Base-by-base conservation (phyloP, 345 rosid genomes). In the Streptanthus diversifolius region DNA sequence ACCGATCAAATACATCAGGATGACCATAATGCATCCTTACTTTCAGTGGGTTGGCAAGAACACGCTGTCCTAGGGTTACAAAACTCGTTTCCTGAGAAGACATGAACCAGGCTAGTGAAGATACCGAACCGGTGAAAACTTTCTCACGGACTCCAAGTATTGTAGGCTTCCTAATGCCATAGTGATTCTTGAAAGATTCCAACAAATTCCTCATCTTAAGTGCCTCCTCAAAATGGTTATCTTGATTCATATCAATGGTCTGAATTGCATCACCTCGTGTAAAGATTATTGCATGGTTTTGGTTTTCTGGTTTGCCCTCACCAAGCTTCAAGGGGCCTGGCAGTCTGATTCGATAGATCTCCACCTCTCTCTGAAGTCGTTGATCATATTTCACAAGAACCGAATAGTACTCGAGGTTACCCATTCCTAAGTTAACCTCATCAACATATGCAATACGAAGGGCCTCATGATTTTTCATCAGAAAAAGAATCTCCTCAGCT, bases 211-310 rank as follows among this genome's bases (percentile, higher is more conserved):
- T 84, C 93, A 93, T 85, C 82, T 93, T 93, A 65, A 93, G 95
- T 3, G 98, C 96, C 88, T 93, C 98, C 79, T 93, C 98, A 63
- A 93, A 93, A 83, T 93, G 90, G 80, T 86, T 88, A 81, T 93
- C 98, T 83, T 93, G 98, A 83, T 93, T 93, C 98, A 93, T 93
- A 72, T 93, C 97, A 58, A 93, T 93, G n/a, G 98, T 93, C 75
- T 93, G 98, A 60, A 93, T 82, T 30, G 98, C 98, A 84, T 91
- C 98, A 33, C 98, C 98, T 15, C 97, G 88, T 30, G 98, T 93
- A 81, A 93, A 93, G 74, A 93, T 93, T 41, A 91, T 52, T 52
- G 98, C 97, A 78, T 93, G 98, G 75, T 93, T 93, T 82, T 93
- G 98, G 82, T 93, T 93, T 81, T 93, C 98, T 15, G 98, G 98